Percentiles rank a stretch among this genome's conserved stretches.
These are phyloP conservation scores for Xylaria multiplex DNA, from an alignment of 2,329 filamentous ascomycete genomes.

Conservation along the genomic window DNA sequence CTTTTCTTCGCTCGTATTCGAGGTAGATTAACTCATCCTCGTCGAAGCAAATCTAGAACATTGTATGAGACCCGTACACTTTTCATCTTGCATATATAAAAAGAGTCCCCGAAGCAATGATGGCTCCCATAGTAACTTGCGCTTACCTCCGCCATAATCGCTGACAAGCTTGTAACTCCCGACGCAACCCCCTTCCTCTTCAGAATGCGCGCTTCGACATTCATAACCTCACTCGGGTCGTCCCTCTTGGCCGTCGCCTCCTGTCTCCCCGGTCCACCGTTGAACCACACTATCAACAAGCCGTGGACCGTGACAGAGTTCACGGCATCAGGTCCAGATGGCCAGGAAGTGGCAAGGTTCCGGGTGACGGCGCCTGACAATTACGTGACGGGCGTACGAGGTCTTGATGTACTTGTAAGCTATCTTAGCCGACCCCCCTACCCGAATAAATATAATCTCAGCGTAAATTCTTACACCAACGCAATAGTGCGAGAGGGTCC, in stretches of 20 bases:
- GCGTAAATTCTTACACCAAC: conserved; percentile 20
- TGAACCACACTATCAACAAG: conserved; percentile 22
- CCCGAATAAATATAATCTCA: conserved; percentile 10
- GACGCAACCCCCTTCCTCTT: conserved; percentile 13
- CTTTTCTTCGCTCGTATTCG: conserved; percentile 20
- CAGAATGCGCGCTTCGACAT: conserved; percentile 24
- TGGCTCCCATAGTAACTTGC: conserved; percentile 7
- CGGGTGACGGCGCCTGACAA: conserved; percentile 30
- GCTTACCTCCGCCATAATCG: conserved; percentile 10
- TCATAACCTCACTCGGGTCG: conserved; percentile 20
- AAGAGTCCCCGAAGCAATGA: conserved; percentile 12
- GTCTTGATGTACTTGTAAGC: conserved; percentile 32
- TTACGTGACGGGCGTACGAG: conserved; percentile 32
- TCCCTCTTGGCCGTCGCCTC: conserved; percentile 23
- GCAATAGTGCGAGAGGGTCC: conserved; percentile 27
- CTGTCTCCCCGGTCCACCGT: conserved; percentile 19
- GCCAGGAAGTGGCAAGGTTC: conserved; percentile 28
- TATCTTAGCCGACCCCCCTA: background rate
- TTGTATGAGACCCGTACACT: conserved; percentile 6
- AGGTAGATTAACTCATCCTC: conserved; percentile 10
- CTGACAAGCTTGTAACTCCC: conserved; percentile 11
- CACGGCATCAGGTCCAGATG: conserved; percentile 28
- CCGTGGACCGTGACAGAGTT: conserved; percentile 31
- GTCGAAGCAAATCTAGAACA: conserved; percentile 18
- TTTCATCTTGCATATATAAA: conserved; percentile 28